Percentiles rank a stretch among this genome's conserved stretches.
Conservation (phyloP, 2,329 filamentous ascomycete species). For the Penicillium sp. region DNA sequence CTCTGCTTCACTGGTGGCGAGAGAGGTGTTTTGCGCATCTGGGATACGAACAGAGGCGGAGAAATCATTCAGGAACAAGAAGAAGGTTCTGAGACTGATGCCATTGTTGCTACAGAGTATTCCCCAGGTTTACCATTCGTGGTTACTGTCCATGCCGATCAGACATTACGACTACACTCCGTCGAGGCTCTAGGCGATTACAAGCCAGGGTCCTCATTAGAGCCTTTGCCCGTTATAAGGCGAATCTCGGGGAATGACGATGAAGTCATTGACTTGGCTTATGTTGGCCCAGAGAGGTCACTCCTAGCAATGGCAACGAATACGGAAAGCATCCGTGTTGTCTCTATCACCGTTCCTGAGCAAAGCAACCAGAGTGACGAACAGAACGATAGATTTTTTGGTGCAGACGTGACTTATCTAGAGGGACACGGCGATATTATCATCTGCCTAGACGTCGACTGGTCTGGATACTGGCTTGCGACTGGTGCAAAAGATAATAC, state of each 20-base stretch:
- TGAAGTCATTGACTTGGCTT: constrained; percentile 92
- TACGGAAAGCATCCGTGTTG: constrained; percentile 83
- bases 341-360: constrained; percentile 58
- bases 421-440: constrained; percentile 94
- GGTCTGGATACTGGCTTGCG: constrained; percentile 94
- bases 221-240: constrained; percentile 60
- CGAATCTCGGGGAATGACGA: constrained; percentile 95
- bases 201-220: constrained; percentile 45
- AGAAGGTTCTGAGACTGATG: constrained; percentile 55
- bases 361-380: constrained; percentile 29
- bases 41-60: constrained; percentile 70
- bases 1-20: constrained; percentile 81
- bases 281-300: constrained; percentile 74
- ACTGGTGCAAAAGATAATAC: constrained; percentile 97
- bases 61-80: constrained; percentile 76
- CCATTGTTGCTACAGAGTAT: constrained; percentile 69
- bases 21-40: constrained; percentile 76
- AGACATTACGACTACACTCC: constrained; percentile 76
- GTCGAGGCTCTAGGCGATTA: constrained; percentile 34
- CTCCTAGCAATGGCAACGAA: constrained; percentile 90
- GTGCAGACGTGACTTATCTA: constrained; percentile 79
- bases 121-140: constrained; percentile 64
- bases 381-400: constrained; percentile 62
- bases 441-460: constrained; percentile 89
- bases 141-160: constrained; percentile 81